Base-by-base conservation (phyloP, 805 yeast species). In the Metschnikowia hibisci region DNA sequence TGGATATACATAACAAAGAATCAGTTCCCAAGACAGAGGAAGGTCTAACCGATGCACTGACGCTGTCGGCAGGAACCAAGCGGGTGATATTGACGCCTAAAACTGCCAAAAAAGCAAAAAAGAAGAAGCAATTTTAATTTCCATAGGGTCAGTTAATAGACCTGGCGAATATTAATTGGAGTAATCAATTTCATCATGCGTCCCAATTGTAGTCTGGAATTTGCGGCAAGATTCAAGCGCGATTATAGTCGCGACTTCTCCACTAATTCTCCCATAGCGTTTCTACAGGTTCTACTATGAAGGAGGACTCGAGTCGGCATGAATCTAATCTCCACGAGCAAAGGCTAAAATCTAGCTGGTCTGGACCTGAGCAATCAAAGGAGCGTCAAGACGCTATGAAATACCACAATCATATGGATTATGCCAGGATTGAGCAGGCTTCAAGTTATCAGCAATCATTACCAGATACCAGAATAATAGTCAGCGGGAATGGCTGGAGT, bases 401-500 rank as follows among this genome's bases (percentile, higher is more conserved):
- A 6, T 16, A 13, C 20, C 2, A n/a, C 31, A 34, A 35, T 28
- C 32, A 35, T 16, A 26, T 35, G 15, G 39, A 28, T n/a, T 35
- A 27, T 8, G 25, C 22, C 18, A 26, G 32, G 8, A 30, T 16
- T 5, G 39, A 16, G 23, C 38, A 14, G 23, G 15, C 32, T 2
- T 20, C 39, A 4, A 35, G 12, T 11, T 35, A 26, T 16, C 39
- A 27, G 15, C 39, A 12, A 25, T 14, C 12, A 9, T 10, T 16
- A 4, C 32, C 25, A 18, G 39, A 35, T n/a, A 14, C 32, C 28
- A 35, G 39, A n/a, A 18, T 35, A 6, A 28, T 35, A 12, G 32
- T 27, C 16, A 35, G 25, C n/a, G 39, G 34, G 43, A 42, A 37
- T 40, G 46, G 51, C 3, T 80, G 87, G 84, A 77, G 85, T n/a